phyloP scores from a whole-genome alignment of 169 alveolate genomes.

The Eimeria nieschulzi region DNA sequence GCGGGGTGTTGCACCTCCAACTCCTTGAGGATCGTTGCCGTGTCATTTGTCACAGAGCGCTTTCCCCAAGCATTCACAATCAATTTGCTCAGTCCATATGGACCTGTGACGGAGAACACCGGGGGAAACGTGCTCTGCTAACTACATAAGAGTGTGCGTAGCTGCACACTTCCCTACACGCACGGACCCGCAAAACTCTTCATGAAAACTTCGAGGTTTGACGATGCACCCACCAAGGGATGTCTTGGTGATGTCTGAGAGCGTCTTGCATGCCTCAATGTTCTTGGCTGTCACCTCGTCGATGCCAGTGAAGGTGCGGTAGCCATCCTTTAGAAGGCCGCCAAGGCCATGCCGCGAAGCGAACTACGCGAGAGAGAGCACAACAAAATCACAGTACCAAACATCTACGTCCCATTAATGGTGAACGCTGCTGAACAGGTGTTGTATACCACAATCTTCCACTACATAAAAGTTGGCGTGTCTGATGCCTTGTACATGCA shows the following conservation, averaged over 20 bases:
- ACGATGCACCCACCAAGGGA: constrained; percentile 75
- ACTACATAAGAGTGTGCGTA: neutral
- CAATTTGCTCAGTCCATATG: constrained; percentile 91
- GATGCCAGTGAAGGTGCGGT: constrained; percentile 92
- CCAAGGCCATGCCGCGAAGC: constrained; percentile 74
- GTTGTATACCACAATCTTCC: too few relatives aligned
- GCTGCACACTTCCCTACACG: neutral
- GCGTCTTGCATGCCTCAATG: constrained; percentile 92
- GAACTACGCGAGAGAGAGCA: constrained; percentile 46
- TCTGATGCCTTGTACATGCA: too few relatives aligned
- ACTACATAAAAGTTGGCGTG: too few relatives aligned
- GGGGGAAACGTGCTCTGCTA: neutral
- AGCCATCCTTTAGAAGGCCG: constrained; percentile 83
- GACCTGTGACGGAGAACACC: constrained; percentile 24
- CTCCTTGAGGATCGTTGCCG: constrained; percentile 94
- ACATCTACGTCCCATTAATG: too few relatives aligned
- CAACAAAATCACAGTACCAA: too few relatives aligned
- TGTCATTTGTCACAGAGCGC: constrained; percentile 94
- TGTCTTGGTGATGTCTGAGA: constrained; percentile 92
- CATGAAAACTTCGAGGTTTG: too few relatives aligned
- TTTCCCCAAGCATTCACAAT: constrained; percentile 94
- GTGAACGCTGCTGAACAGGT: too few relatives aligned
- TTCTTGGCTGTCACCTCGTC: constrained; percentile 93
- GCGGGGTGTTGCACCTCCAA: constrained; percentile 98
- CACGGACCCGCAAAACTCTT: neutral